Percentiles rank a stretch among this genome's conserved stretches.
These are phyloP conservation scores for Porpolomopsis calyptriformis DNA, from an alignment of 768 basidiomycete species.

Conservation along the genomic window DNA sequence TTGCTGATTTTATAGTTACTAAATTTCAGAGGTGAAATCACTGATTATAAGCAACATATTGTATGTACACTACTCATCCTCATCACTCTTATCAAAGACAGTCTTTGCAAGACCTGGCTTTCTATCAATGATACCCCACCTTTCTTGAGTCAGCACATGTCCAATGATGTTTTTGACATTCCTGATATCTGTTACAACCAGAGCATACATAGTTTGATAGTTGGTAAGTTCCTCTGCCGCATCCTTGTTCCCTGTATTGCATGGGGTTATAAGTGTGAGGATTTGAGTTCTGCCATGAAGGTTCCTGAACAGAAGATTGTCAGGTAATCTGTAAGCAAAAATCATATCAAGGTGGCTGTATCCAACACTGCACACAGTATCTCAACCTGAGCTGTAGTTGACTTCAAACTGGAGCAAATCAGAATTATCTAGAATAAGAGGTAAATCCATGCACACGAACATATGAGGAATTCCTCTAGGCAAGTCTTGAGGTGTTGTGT, in stretches of 20 bases:
- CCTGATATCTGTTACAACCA: conserved; percentile 10
- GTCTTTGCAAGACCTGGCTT: not conserved
- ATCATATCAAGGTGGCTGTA: conserved; percentile 13
- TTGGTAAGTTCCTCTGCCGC: conserved; percentile 4
- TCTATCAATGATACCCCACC: conserved; percentile 6
- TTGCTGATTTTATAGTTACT: not conserved
- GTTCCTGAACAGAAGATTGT: not conserved
- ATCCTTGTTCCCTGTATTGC: conserved; percentile 9
- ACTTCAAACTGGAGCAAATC: conserved; percentile 4
- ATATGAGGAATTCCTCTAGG: conserved; percentile 3
- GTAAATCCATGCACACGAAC: not conserved
- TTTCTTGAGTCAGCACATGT: conserved; percentile 3
- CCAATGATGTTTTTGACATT: conserved; percentile 10
- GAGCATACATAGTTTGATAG: not conserved
- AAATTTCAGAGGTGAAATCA: not conserved
- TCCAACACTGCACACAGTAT: not conserved
- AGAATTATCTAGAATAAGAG: not conserved
- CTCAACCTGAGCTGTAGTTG: not conserved
- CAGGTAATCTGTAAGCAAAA: conserved; percentile 7
- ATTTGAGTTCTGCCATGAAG: conserved; percentile 1
- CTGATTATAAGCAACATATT: not conserved
- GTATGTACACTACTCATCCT: not conserved
- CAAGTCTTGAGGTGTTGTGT: not conserved
- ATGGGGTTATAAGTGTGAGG: conserved; percentile 11
- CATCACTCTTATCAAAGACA: not conserved